Evolutionary conservation across 129 eudicot species (phyloP).

Genomic region (Centella asiatica): DNA sequence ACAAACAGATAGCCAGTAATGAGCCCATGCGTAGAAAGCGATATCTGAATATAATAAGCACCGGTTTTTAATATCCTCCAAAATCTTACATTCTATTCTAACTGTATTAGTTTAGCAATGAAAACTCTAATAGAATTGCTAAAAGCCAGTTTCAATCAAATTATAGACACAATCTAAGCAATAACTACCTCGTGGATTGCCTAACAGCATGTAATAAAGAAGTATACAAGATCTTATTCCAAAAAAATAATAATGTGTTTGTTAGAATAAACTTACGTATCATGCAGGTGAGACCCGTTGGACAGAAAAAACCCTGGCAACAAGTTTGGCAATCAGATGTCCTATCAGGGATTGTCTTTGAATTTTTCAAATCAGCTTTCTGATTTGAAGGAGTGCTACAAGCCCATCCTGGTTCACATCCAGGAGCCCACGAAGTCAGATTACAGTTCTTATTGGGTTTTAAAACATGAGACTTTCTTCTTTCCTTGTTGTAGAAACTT

Average conservation of each 20-base stretch:
- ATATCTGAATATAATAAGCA: not conserved
- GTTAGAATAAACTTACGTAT: constrained; percentile 57
- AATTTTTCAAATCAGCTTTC: constrained; percentile 54
- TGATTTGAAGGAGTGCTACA: constrained; percentile 35
- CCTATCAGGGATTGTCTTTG: constrained; percentile 48
- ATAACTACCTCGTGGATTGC: not conserved
- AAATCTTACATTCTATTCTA: not conserved
- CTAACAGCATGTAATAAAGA: not conserved
- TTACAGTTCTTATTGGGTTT: constrained; percentile 84
- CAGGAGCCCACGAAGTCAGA: constrained; percentile 61
- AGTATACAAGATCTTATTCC: not conserved
- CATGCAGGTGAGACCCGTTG: constrained; percentile 97
- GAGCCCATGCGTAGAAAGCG: not conserved
- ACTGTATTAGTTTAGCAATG: not conserved
- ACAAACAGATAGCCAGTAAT: not conserved
- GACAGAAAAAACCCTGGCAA: constrained; percentile 96
- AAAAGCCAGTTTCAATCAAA: not conserved
- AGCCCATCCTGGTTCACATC: constrained; percentile 98
- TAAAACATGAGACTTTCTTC: constrained; percentile 41
- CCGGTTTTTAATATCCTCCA: not conserved
- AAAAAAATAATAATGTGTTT: not conserved
- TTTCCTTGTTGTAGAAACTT: constrained; percentile 38
- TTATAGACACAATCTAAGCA: not conserved
- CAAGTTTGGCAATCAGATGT: constrained; percentile 62
- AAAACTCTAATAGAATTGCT: not conserved